phyloP scores from a whole-genome alignment of 805 yeast genomes.

The Suhomyces prunicola region DNA sequence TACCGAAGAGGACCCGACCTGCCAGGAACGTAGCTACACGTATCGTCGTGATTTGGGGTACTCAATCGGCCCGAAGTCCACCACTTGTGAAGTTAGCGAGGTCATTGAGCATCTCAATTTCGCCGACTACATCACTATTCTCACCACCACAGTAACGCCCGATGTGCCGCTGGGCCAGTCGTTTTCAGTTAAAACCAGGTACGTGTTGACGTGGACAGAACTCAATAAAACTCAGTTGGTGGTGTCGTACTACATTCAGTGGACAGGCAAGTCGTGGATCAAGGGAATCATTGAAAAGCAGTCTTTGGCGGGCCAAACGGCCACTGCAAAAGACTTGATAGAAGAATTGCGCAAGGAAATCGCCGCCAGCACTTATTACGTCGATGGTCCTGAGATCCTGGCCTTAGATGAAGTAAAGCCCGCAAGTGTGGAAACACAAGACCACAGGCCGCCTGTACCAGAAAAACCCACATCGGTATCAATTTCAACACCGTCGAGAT shows the following conservation, averaged over 20 bases:
- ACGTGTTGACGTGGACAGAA: constrained; percentile 60
- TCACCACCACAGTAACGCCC: constrained; percentile 64
- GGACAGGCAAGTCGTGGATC: constrained; percentile 79
- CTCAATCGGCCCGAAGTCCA: constrained; percentile 75
- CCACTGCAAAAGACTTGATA: constrained; percentile 51
- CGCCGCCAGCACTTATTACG: constrained; percentile 16
- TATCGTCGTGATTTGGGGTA: constrained; percentile 64
- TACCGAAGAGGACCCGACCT: constrained; percentile 35
- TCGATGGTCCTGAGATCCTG: constrained; percentile 17
- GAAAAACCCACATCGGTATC: background rate
- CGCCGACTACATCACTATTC: constrained; percentile 44
- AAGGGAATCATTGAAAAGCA: constrained; percentile 74
- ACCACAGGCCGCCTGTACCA: background rate
- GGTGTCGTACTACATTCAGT: constrained; percentile 56
- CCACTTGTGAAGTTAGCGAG: constrained; percentile 63
- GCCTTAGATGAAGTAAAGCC: background rate
- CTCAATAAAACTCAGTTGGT: constrained; percentile 51
- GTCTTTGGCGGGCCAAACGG: constrained; percentile 68
- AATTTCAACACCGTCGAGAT: background rate
- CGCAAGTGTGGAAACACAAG: background rate
- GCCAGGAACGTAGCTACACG: constrained; percentile 46
- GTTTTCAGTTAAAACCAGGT: constrained; percentile 58
- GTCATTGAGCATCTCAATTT: constrained; percentile 51
- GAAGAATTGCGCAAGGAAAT: constrained; percentile 44
- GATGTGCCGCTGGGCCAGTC: constrained; percentile 81